These are phyloP conservation scores for Chalciporus piperatus DNA, from an alignment of 768 basidiomycete species.

Conservation along the genomic window DNA sequence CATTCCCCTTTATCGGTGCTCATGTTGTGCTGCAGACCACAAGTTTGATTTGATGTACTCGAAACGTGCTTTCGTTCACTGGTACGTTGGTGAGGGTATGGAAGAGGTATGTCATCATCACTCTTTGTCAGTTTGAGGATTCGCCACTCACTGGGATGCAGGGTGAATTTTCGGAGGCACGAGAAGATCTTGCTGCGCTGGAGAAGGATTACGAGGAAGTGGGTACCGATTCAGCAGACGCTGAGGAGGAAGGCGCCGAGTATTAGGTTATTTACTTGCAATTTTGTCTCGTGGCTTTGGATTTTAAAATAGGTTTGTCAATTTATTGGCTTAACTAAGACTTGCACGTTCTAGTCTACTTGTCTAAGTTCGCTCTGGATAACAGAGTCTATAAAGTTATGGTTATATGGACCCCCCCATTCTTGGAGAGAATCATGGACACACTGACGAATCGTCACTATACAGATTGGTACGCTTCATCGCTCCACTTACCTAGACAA, in stretches of 20 bases:
- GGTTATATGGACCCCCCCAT: slow-evolving; percentile 41
- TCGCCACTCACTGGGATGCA: slow-evolving; percentile 23
- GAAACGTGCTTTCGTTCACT: slow-evolving; percentile 87
- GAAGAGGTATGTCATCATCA: slow-evolving; percentile 60
- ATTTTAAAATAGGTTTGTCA: slow-evolving; percentile 9
- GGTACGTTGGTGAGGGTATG: slow-evolving; percentile 99
- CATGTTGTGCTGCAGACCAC: slow-evolving; percentile 56
- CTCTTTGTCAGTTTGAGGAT: not conserved
- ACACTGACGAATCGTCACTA: slow-evolving; percentile 18
- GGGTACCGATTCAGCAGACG: slow-evolving; percentile 72
- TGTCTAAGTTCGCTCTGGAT: not conserved
- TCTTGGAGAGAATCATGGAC: slow-evolving; percentile 28
- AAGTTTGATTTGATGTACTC: slow-evolving; percentile 99
- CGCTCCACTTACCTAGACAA: slow-evolving; percentile 53
- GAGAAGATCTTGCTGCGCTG: slow-evolving; percentile 95
- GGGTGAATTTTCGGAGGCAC: slow-evolving; percentile 98
- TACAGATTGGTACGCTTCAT: not conserved
- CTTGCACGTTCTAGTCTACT: not conserved
- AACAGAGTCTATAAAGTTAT: slow-evolving; percentile 6
- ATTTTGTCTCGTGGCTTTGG: not conserved
- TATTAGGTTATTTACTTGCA: slow-evolving; percentile 36
- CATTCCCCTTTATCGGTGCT: not conserved
- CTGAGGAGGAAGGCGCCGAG: slow-evolving; percentile 57
- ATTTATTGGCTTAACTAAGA: not conserved
- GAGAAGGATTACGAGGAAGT: slow-evolving; percentile 96